These are phyloP conservation scores for Excoecaria agallocha DNA, from an alignment of 345 rosid genomes.

Conservation along the genomic window DNA sequence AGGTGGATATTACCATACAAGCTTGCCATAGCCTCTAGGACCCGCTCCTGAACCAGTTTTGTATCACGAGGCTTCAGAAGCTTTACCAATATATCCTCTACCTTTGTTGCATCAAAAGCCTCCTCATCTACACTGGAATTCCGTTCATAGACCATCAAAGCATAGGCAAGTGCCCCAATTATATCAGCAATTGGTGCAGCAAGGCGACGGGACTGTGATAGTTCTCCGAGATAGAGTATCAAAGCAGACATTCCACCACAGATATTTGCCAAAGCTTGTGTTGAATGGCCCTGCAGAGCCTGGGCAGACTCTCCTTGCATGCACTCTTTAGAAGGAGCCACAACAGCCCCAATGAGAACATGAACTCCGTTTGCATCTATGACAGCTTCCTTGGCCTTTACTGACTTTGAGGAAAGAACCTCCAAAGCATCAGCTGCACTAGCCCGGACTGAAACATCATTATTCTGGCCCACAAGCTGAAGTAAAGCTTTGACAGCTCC, in stretches of 20 bases:
- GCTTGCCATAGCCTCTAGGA: conserved; percentile 90
- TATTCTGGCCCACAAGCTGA: conserved; percentile 53
- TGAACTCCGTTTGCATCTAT: conserved; percentile 63
- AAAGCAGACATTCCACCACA: conserved; percentile 73
- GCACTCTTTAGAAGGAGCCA: conserved; percentile 78
- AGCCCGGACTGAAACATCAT: conserved; percentile 58
- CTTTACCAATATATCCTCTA: conserved; percentile 56
- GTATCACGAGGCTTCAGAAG: conserved; percentile 65
- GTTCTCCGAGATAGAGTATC: conserved; percentile 58
- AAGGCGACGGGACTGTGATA: conserved; percentile 69
- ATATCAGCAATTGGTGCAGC: conserved; percentile 73
- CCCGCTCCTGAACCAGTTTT: conserved; percentile 70
- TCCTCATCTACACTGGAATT: conserved; percentile 47
- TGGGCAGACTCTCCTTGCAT: conserved; percentile 61
- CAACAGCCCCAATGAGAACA: conserved; percentile 69
- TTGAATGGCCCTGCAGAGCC: conserved; percentile 63
- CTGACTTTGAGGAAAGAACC: conserved; percentile 68
- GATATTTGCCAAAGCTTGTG: conserved; percentile 72
- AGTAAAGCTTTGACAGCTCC: conserved; percentile 70
- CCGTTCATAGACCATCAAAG: conserved; percentile 61
- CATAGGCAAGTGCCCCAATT: conserved; percentile 81
- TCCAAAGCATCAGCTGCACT: conserved; percentile 82
- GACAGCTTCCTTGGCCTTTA: conserved; percentile 53
- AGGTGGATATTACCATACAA: conserved; percentile 68
- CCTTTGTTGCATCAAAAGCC: conserved; percentile 50